Base-by-base conservation (phyloP, 2,329 filamentous ascomycete genomes). In the Aureobasidium sp. region DNA sequence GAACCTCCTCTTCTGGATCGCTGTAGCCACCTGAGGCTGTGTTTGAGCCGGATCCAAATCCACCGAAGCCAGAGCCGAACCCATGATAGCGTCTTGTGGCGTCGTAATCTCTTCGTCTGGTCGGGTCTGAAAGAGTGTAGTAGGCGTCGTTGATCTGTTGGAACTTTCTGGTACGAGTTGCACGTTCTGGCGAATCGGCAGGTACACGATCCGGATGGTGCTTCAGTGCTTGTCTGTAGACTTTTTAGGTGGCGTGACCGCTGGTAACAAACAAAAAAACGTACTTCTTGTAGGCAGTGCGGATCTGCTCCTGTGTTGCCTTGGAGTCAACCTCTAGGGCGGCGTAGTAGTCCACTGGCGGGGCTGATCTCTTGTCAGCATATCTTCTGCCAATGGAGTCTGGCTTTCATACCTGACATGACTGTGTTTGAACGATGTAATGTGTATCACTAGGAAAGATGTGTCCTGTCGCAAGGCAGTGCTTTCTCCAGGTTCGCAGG, bases 81-180 rank as follows among this genome's bases (percentile, higher is more conserved):
- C 79, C 78, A 70, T 83, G 84, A 68, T 84, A 83, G 57, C 71
- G 76, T 41, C 88, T 83, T 63, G 91, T 85, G 59, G 83, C 80
- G 71, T 97, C 93, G 77, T 97, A 97, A 63, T 96, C 91, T 64
- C 85, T 82, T 59, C 93, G 85, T 30, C 93, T 85, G 0, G 79
- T 76, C 9, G 86, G 72, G 72, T 97, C 92, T 0, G 90, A 96
- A 32, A 97, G 85, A 0, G 90, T 92, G 74, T 90, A 96, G 80
- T 96, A 96, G 65, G 91, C 91, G 71, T 96, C 91, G 77, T 95
- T 96, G 70, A 96, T 89, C 66, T 89, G 84, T 74, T 96, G 91
- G 78, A 96, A 96, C 72, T 87, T 87, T 70, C 89, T 89, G 6
- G 94, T 99, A 70, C 92, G 89, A 13, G 83, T 75, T 27, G 85